A percentile compares a stretch with the other conserved stretches of the same genome.
phyloP scores from a whole-genome alignment of 108 stramenopile genomes.

The Skeletonema marinoi region DNA sequence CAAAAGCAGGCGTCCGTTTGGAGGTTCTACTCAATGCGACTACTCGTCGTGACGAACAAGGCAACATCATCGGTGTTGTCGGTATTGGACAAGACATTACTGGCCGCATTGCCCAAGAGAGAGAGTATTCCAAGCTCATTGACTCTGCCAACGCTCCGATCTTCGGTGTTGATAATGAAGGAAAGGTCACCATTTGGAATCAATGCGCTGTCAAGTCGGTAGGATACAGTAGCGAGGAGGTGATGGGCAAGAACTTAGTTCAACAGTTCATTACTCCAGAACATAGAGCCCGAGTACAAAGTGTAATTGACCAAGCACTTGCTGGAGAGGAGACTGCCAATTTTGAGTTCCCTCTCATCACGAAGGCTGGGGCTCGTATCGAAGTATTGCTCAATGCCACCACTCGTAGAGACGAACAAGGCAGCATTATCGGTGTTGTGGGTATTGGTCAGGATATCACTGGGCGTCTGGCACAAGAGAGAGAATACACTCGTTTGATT shows the following conservation, averaged over 20 bases:
- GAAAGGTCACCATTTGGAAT: no score
- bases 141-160: no score
- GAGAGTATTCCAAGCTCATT: no score
- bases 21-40: slow-evolving; percentile 77
- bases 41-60: slow-evolving; percentile 66
- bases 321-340: slow-evolving; percentile 53
- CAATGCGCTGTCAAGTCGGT: no score
- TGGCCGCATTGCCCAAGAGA: background rate
- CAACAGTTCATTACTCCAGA: no score
- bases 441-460: slow-evolving; percentile 59
- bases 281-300: background rate
- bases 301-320: slow-evolving; percentile 8
- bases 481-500: slow-evolving; percentile 42
- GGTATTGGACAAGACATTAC: slow-evolving; percentile 42
- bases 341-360: background rate
- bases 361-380: slow-evolving; percentile 53
- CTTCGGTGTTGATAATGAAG: no score
- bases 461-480: slow-evolving; percentile 45
- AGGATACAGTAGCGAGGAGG: no score
- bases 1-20: slow-evolving; percentile 14
- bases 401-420: slow-evolving; percentile 66
- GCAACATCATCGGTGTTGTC: slow-evolving; percentile 50
- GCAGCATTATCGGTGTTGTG: slow-evolving; percentile 69
- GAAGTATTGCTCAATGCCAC: slow-evolving; percentile 76
- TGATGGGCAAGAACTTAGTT: no score